Base-by-base conservation (phyloP, 257 asterid species). In the Rubia yunnanensis region DNA sequence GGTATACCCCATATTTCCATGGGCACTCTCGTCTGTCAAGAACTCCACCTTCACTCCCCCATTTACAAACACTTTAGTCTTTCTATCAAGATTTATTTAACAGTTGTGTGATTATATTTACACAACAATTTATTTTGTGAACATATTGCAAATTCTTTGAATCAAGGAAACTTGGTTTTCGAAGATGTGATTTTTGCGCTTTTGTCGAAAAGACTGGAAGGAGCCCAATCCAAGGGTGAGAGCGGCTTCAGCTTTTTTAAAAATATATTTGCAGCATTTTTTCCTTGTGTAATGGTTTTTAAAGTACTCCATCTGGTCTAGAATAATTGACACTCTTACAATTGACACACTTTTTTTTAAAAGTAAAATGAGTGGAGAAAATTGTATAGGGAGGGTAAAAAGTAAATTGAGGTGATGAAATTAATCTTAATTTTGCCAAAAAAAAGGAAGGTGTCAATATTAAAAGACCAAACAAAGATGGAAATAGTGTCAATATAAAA, bases 11-110 rank as follows among this genome's bases (percentile, higher is more conserved):
- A 83, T 70, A 89, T 92, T 75, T 89, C 99, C 65, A 87, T 89
- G 97, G 96, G 92, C 15, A 67, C 94, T 39, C 96, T 92, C 7
- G 84, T 89, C 48, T 85, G 95, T 10, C 97, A 89, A 79, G 86
- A 92, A 46, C 92, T 92, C 72, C 77, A 82, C 68, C 96, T 95
- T 38, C 82, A 64, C 50, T 92, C 99, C 15, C 74, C 97, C 27
- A 84, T 84, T 28, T 83, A 84, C 77, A 84, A 86, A 44, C 78
- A 84, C 94, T 96, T 88, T 27, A 0, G 7, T 58, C 24, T 67
- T 50, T 14, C 41, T n/a, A n/a, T n/a, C n/a, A n/a, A n/a, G n/a
- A n/a, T n/a, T n/a, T n/a, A n/a, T n/a, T 10, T 31, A 38, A 18
- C 13, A 24, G 27, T 11, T 23, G 62, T 8, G 61, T 61, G 2